phyloP scores from a whole-genome alignment of 345 rosid species.

The Punica granatum region DNA sequence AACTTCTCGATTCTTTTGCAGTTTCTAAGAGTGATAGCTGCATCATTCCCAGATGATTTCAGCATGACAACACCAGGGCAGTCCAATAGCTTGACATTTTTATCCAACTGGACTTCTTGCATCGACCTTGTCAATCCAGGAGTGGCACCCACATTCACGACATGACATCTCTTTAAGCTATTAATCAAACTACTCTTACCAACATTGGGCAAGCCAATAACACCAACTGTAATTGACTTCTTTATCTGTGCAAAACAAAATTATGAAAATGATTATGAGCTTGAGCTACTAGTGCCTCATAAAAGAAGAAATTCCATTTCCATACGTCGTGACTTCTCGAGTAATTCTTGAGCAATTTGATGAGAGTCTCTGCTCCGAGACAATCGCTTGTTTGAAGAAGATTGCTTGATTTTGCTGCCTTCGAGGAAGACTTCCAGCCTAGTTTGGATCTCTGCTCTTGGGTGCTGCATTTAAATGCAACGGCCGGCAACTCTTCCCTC shows the following conservation, averaged over 20 bases:
- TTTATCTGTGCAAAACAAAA: conserved; percentile 51
- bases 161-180: conserved; percentile 92
- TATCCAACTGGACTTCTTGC: conserved; percentile 96
- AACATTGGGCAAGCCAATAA: conserved; percentile 92
- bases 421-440: conserved; percentile 77
- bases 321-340: conserved; percentile 90
- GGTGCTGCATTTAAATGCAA: conserved; percentile 94
- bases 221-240: conserved; percentile 85
- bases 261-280: background rate
- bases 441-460: conserved; percentile 89
- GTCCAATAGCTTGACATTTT: conserved; percentile 81
- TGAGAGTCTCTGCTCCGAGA: conserved; percentile 92
- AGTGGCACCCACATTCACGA: conserved; percentile 89
- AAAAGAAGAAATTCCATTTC: background rate
- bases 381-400: conserved; percentile 87
- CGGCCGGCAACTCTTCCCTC: conserved; percentile 91
- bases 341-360: conserved; percentile 85
- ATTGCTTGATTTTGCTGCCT: conserved; percentile 57
- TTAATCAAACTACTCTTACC: conserved; percentile 99
- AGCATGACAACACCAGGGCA: conserved; percentile 99
- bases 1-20: conserved; percentile 96
- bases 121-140: conserved; percentile 90
- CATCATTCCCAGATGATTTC: conserved; percentile 58
- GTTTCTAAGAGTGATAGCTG: conserved; percentile 74
- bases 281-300: background rate